Conservation (phyloP, 1,139 yeast genomes). For the Sugiyamaella pinicola region DNA sequence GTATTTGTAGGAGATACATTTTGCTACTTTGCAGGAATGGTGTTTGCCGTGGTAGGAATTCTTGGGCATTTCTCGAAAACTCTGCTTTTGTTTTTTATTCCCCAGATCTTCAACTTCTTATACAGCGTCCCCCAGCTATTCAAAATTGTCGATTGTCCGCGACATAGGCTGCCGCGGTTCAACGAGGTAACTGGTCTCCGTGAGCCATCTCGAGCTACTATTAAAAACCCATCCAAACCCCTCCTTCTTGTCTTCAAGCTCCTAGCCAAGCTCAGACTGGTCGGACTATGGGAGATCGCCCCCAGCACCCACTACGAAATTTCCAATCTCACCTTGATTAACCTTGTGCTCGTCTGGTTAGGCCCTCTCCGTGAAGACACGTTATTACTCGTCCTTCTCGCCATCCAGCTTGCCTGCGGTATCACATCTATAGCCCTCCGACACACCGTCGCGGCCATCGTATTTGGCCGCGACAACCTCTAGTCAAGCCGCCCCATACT, state of each 20-base stretch:
- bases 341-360: conserved; percentile 75
- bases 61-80: conserved; percentile 96
- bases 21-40: conserved; percentile 98
- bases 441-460: conserved; percentile 81
- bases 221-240: conserved; percentile 40
- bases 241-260: conserved; percentile 36
- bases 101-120: conserved; percentile 85
- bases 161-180: conserved; percentile 87
- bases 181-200: conserved; percentile 67
- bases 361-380: conserved; percentile 89
- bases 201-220: conserved; percentile 68
- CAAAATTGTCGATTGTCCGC: conserved; percentile 86
- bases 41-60: conserved; percentile 94
- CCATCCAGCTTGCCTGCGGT: conserved; percentile 67
- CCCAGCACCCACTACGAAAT: conserved; percentile 47
- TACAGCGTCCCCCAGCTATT: conserved; percentile 91
- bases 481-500: too few species aligned
- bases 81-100: conserved; percentile 76
- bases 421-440: conserved; percentile 66
- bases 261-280: conserved; percentile 52
- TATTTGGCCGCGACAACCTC: conserved; percentile 90
- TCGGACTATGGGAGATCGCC: conserved; percentile 49
- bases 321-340: conserved; percentile 86
- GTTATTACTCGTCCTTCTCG: conserved; percentile 61
- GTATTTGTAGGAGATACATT: conserved; percentile 98